Percentiles rank a stretch among this genome's conserved stretches.
Conservation (phyloP, 116 monocot genomes). For the Iris pallida region DNA sequence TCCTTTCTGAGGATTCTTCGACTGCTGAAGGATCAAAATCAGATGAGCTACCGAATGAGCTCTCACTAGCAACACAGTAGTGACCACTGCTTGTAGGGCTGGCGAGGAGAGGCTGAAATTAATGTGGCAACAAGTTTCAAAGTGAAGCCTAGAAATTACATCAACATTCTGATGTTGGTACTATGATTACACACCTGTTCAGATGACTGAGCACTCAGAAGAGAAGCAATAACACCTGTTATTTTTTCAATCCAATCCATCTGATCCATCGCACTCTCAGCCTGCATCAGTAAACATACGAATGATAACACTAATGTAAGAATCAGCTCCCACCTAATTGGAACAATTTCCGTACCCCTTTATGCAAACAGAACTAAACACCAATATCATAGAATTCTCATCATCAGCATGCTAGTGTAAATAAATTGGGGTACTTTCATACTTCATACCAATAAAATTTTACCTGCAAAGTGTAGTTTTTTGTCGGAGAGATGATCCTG, state of each 20-base stretch:
- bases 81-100: slow-evolving; percentile 65
- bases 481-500: slow-evolving; percentile 95
- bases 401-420: no score
- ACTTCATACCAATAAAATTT: neutral
- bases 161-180: neutral
- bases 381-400: no score
- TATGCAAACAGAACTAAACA: no score
- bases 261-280: slow-evolving; percentile 93
- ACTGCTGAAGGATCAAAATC: slow-evolving; percentile 54
- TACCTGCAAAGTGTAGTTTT: slow-evolving; percentile 98
- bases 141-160: neutral
- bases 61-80: slow-evolving; percentile 64
- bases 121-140: neutral
- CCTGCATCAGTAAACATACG: slow-evolving; percentile 32
- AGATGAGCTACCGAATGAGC: slow-evolving; percentile 71
- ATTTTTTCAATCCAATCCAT: slow-evolving; percentile 99
- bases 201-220: slow-evolving; percentile 80
- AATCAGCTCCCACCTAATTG: no score
- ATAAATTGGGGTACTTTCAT: no score
- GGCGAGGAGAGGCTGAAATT: slow-evolving; percentile 48
- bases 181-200: slow-evolving; percentile 46
- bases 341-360: no score
- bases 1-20: slow-evolving; percentile 53
- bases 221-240: slow-evolving; percentile 97
- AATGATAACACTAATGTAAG: neutral